phyloP scores from a whole-genome alignment of 805 yeast genomes.

The Jamesozyma jinghongensis region DNA sequence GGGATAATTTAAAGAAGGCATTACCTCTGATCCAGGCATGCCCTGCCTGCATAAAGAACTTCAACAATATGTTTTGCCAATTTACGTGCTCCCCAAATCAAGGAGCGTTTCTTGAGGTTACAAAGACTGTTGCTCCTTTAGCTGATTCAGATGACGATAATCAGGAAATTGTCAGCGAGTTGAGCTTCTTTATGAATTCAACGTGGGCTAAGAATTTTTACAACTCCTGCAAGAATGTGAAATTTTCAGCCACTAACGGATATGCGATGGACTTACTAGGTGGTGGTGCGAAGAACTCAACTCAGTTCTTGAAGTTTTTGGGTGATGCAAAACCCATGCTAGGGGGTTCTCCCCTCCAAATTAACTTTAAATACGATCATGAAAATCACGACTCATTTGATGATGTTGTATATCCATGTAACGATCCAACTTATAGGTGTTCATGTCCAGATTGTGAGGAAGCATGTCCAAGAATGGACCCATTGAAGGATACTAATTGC shows the following conservation, averaged over 20 bases:
- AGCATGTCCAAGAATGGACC: constrained; percentile 65
- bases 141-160: constrained; percentile 37
- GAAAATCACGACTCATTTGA: constrained; percentile 20
- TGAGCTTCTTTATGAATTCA: constrained; percentile 53
- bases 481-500: constrained; percentile 39
- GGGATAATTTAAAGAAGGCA: constrained; percentile 58
- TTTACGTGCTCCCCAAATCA: constrained; percentile 89
- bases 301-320: constrained; percentile 70
- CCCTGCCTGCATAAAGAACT: constrained; percentile 87
- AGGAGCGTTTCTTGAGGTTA: constrained; percentile 60
- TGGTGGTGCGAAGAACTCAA: constrained; percentile 82
- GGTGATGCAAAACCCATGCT: constrained; percentile 91
- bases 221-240: constrained; percentile 81
- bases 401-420: constrained; percentile 37
- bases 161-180: constrained; percentile 54
- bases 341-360: constrained; percentile 95
- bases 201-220: constrained; percentile 55
- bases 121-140: constrained; percentile 34
- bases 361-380: constrained; percentile 53
- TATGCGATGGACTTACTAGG: constrained; percentile 95
- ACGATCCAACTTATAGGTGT: constrained; percentile 57
- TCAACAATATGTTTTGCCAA: constrained; percentile 72
- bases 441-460: constrained; percentile 85
- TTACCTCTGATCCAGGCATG: constrained; percentile 79
- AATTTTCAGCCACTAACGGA: constrained; percentile 91